Evolutionary conservation across 805 yeast genomes (phyloP), one percentile per base, ranked within the genome.

Genomic region (Cyberlindnera petersonii): DNA sequence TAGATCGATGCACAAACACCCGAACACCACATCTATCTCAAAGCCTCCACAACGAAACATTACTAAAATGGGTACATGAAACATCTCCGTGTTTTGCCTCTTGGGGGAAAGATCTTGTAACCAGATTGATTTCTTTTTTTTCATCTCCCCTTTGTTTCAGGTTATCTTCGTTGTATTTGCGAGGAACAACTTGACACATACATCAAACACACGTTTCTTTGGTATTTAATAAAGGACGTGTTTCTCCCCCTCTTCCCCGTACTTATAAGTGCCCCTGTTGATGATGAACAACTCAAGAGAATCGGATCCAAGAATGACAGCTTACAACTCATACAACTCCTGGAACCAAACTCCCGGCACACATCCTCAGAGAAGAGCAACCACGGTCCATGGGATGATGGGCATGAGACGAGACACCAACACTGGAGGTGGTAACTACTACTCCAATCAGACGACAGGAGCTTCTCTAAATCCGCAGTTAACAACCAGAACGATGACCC

Each of bases 401-500:
- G 17, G 29, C 16, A n/a, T 5, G 14, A 26, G 31, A 28, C 16
- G 31, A 17, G 31, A 28, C 4, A 13, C 16, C 21, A 28, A 17
- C 20, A 14, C 21, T n/a, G n/a, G n/a, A n/a, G n/a, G n/a, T n/a
- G n/a, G n/a, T n/a, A n/a, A n/a, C n/a, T n/a, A n/a, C n/a, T n/a
- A n/a, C n/a, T n/a, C n/a, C n/a, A n/a, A n/a, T n/a, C n/a, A n/a
- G n/a, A n/a, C n/a, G n/a, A n/a, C n/a, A 15, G n/a, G 10, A 26
- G 15, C 29, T 26, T 9, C 29, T 11, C 14, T 24, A 7, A 7
- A n/a, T 10, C n/a, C 14, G 18, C 4, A 18, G 17, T 9, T 18
- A 9, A 9, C 29, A 26, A 9, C 16, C 5, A 26, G 26, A 14
- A 33, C 43, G 2, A 26, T 39, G 28, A 22, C 35, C 6, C 33